A percentile compares a stretch with the other conserved stretches of the same genome.
These are phyloP conservation scores for Penicillium olsonii DNA, from an alignment of 2,329 filamentous ascomycete genomes.

Conservation along the genomic window DNA sequence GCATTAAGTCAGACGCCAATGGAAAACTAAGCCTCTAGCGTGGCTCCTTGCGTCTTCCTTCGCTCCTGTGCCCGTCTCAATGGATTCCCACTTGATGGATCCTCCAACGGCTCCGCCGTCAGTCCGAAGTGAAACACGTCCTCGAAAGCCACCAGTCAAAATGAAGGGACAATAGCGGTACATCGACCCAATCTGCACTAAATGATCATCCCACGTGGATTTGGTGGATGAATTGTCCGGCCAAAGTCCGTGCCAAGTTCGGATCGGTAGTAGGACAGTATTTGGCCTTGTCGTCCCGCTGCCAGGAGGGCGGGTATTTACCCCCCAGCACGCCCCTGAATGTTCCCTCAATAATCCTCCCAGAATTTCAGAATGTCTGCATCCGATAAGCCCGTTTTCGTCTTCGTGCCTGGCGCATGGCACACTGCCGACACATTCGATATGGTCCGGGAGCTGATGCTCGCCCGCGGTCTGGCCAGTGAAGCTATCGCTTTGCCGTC, in stretches of 20 bases:
- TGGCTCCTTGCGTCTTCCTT: background rate
- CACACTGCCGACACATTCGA: constrained; percentile 38
- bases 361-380: background rate
- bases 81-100: background rate
- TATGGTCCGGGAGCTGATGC: constrained; percentile 29
- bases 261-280: background rate
- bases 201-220: background rate
- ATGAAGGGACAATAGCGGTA: background rate
- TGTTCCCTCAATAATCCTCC: background rate
- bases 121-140: background rate
- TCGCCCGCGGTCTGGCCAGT: constrained; percentile 30
- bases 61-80: background rate
- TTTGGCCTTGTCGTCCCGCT: no score
- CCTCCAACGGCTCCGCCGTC: background rate
- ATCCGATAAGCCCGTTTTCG: constrained; percentile 24
- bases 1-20: background rate
- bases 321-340: background rate
- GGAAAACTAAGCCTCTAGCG: background rate
- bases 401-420: constrained; percentile 46
- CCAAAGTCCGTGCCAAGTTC: background rate
- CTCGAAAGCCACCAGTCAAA: background rate
- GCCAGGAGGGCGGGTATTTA: background rate
- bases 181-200: background rate
- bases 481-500: constrained; percentile 29
- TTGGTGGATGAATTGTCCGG: background rate